Evolutionary conservation across 805 yeast genomes (phyloP).

Genomic region (Peterozyma xylosa): DNA sequence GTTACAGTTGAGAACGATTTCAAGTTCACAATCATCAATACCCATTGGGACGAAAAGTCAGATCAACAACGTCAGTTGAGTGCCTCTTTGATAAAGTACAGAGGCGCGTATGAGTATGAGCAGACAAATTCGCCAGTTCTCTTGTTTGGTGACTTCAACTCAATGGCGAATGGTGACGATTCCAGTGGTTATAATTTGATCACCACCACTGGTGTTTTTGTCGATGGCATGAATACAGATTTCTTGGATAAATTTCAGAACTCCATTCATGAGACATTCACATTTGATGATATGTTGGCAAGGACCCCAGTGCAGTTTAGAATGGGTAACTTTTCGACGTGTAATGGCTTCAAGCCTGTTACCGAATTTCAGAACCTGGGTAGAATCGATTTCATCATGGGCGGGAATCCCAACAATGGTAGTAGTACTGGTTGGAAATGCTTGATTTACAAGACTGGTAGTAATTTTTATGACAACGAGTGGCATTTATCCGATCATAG

Average conservation of each 20-base stretch:
- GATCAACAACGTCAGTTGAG: constrained; percentile 34
- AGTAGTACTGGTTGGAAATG: constrained; percentile 14
- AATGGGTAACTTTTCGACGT: constrained; percentile 28
- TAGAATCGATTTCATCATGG: constrained; percentile 34
- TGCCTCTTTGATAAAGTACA: constrained; percentile 30
- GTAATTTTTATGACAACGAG: constrained; percentile 26
- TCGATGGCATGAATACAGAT: constrained; percentile 10
- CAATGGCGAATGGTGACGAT: constrained; percentile 33
- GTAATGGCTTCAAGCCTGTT: constrained; percentile 28
- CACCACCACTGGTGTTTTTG: constrained; percentile 14
- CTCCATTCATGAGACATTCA: constrained; percentile 13
- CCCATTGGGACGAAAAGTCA: constrained; percentile 46
- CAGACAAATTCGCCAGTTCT: constrained; percentile 26
- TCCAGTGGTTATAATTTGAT: constrained; percentile 24
- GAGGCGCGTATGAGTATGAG: constrained; percentile 29
- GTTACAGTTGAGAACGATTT: constrained; percentile 11
- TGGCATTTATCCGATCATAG: constrained; percentile 38
- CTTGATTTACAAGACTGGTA: constrained; percentile 23
- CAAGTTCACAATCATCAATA: constrained; percentile 29
- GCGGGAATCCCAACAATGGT: constrained; percentile 11
- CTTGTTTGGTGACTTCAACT: constrained; percentile 51
- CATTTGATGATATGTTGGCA: constrained; percentile 19
- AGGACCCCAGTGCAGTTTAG: constrained; percentile 18
- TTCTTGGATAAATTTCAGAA: constrained; percentile 16
- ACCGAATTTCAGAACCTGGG: constrained; percentile 13